Evolutionary conservation across 2,329 filamentous ascomycete genomes (phyloP), one percentile per base, ranked within the genome.

Genomic region (Penicillium crustosum): DNA sequence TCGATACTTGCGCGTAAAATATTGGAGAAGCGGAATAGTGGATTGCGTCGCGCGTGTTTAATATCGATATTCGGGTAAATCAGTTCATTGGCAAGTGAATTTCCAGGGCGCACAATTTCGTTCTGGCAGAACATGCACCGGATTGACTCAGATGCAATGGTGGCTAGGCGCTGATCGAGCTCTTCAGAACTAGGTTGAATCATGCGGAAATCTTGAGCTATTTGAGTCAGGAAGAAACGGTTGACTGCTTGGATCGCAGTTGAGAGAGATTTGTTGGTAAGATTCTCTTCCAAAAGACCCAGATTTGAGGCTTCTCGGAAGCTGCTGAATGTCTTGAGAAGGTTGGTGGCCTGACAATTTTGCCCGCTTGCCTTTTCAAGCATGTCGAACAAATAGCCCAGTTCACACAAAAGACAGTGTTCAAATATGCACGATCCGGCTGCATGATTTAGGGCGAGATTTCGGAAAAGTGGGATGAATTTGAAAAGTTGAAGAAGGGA

Each of bases 321-420:
- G 63, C 87, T 89, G 71, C 90, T 93, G 57, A 99, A 87, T 0
- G 92, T 90, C 73, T 94, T 96, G 33, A 97, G 79, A 61, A 99
- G 84, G 70, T 99, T 99, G 0, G 93, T 96, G 15, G 94, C 94
- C 72, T 99, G 94, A 66, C 94, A 99, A 59, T 95, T 96, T 56
- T 93, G 89, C 0, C 93, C 93, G 61, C 89, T 89, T 2, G 94
- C 94, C 73, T 97, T 99, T 68, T 97, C 90, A 25, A 99, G 83
- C 94, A 99, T 99, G 71, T 99, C 95, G 67, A 96, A 95, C 10
- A 99, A 80, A 72, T 94, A 99, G 1, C 94, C 94, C 64, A 99
- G 82, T 75, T 99, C 94, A 75, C 94, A 99, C 1, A 99, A 79
- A 42, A 99, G 80, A 73, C 94, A 99, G 33, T 86, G 83, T 55